A percentile compares a stretch with the other conserved stretches of the same genome.
phyloP scores from a whole-genome alignment of 2,329 filamentous ascomycete genomes.

The Clathrospora elynae region DNA sequence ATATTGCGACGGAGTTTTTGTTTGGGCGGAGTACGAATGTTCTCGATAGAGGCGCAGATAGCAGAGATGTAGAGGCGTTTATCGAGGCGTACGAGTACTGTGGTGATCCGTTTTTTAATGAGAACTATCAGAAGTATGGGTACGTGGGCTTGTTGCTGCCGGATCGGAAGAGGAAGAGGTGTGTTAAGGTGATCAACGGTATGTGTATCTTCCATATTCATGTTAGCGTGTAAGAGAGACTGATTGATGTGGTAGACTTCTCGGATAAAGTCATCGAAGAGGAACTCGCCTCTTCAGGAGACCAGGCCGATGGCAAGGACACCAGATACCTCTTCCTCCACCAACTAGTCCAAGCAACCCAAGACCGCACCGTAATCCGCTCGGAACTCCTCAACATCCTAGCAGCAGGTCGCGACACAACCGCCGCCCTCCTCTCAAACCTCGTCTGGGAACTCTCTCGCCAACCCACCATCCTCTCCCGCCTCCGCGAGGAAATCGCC shows the following conservation, averaged over 20 bases:
- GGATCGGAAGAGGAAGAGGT: conserved; percentile 21
- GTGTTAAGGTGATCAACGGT: conserved; percentile 26
- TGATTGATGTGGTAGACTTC: too few species aligned
- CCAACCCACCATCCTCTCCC: conserved; percentile 38
- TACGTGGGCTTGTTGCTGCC: conserved; percentile 21
- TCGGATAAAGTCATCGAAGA: too few species aligned
- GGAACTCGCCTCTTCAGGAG: too few species aligned
- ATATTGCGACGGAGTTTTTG: conserved; percentile 35
- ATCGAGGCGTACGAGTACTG: conserved; percentile 34
- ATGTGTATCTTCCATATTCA: too few species aligned
- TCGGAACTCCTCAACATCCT: conserved; percentile 47
- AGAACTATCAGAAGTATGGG: conserved; percentile 20
- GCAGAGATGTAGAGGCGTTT: conserved; percentile 17
- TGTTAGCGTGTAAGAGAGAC: too few species aligned
- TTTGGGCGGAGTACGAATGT: conserved; percentile 32
- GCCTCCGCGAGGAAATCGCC: conserved; percentile 44
- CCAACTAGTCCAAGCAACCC: too few species aligned
- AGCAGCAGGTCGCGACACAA: conserved; percentile 45
- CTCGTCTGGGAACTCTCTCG: conserved; percentile 46
- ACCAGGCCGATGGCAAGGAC: too few species aligned
- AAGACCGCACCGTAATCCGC: too few species aligned
- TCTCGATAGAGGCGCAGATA: conserved; percentile 3
- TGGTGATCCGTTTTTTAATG: conserved; percentile 19
- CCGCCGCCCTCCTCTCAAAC: conserved; percentile 38
- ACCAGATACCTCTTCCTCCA: too few species aligned